Conservation (phyloP, 192 early-diverging fungal species). For the Dissophora globulifera region DNA sequence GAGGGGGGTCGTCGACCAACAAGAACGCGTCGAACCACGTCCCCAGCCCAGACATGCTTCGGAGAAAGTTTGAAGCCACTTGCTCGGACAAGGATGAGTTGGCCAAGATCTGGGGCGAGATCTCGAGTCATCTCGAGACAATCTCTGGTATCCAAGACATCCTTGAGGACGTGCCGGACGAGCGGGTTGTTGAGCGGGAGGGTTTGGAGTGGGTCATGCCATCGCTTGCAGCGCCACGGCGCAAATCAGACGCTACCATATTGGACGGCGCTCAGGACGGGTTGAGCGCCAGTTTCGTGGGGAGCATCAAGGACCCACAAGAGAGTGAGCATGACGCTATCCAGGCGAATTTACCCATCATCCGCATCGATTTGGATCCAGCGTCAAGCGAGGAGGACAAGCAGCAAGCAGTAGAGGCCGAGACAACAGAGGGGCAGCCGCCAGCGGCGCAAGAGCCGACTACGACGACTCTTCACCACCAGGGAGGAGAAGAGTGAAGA, state of each 20-base stretch:
- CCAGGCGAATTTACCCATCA: slow-evolving; percentile 38
- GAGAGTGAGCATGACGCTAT: too few species aligned
- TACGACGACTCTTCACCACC: background rate
- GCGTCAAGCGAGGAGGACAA: slow-evolving; percentile 20
- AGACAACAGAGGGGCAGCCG: too few species aligned
- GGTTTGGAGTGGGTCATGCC: slow-evolving; percentile 35
- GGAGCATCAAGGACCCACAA: background rate
- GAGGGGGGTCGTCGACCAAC: slow-evolving; percentile 20
- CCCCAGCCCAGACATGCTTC: slow-evolving; percentile 67
- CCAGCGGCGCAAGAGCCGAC: background rate
- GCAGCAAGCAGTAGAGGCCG: background rate
- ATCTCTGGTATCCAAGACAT: slow-evolving; percentile 50
- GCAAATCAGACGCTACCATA: slow-evolving; percentile 24
- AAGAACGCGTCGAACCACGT: slow-evolving; percentile 32
- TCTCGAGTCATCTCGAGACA: slow-evolving; percentile 41
- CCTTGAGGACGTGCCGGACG: slow-evolving; percentile 48
- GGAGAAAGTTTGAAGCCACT: slow-evolving; percentile 68
- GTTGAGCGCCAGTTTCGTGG: background rate
- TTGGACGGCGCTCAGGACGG: background rate
- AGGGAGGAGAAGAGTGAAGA: background rate
- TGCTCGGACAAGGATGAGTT: slow-evolving; percentile 69
- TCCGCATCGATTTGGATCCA: slow-evolving; percentile 50
- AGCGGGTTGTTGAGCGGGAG: slow-evolving; percentile 34
- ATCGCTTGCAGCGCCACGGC: slow-evolving; percentile 31
- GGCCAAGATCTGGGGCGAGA: slow-evolving; percentile 72